phyloP scores from a whole-genome alignment of 2,329 filamentous ascomycete species.

The Penicillium sp. region DNA sequence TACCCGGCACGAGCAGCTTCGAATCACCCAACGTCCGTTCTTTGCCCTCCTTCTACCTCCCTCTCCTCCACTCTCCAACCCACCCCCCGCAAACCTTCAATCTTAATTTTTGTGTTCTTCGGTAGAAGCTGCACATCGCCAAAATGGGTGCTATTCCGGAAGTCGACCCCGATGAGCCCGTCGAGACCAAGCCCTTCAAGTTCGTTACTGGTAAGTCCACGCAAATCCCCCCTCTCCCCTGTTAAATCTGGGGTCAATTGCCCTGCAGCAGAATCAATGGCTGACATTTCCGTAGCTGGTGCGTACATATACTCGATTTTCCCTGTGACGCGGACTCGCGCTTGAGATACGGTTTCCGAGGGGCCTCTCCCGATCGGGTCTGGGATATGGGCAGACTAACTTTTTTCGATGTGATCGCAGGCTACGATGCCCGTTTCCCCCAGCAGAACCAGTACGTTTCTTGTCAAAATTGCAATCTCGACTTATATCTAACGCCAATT shows the following conservation, averaged over 20 bases:
- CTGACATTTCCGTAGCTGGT: constrained; percentile 55
- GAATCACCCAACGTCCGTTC: constrained; percentile 39
- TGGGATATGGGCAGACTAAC: constrained; percentile 32
- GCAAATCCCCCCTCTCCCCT: constrained; percentile 24
- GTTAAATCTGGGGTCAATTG: constrained; percentile 30
- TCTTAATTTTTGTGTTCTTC: constrained; percentile 24
- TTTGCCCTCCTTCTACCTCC: constrained; percentile 31
- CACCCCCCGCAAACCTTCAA: constrained; percentile 19
- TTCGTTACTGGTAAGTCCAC: constrained; percentile 88
- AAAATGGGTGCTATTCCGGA: constrained; percentile 79
- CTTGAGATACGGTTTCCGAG: constrained; percentile 13
- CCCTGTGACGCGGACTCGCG: constrained; percentile 16
- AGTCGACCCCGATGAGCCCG: constrained; percentile 69
- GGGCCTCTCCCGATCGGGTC: constrained; percentile 19
- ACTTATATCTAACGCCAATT: constrained; percentile 17
- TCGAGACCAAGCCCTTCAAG: constrained; percentile 99
- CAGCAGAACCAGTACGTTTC: constrained; percentile 73
- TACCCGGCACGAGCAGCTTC: constrained; percentile 42
- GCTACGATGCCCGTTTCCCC: constrained; percentile 98
- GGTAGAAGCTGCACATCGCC: constrained; percentile 42
- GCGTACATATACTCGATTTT: constrained; percentile 35
- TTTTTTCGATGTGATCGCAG: constrained; percentile 56
- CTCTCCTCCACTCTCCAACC: constrained; percentile 27
- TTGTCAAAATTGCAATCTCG: not conserved
- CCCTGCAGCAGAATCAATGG: constrained; percentile 38